Evolutionary conservation across 371 early-diverging fungal genomes (phyloP).

Genomic region (Thermomucor indicae-seudaticae): DNA sequence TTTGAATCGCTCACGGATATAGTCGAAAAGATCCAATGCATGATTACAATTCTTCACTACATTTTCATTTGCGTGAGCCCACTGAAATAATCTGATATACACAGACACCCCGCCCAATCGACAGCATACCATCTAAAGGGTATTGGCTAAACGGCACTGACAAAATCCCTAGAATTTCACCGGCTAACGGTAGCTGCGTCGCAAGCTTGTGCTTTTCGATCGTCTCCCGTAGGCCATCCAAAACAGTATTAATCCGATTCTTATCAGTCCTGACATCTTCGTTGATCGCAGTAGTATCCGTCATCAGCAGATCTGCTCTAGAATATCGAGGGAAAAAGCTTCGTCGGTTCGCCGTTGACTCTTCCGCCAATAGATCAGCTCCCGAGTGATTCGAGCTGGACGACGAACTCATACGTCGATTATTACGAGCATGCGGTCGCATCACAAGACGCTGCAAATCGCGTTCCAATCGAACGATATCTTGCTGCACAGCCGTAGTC

Average conservation of each 20-base stretch:
- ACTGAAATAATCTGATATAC: neutral
- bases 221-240: conserved; percentile 21
- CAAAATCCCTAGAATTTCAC: conserved; percentile 30
- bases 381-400: neutral
- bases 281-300: neutral
- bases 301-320: conserved; percentile 7
- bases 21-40: conserved; percentile 46
- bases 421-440: too few relatives aligned
- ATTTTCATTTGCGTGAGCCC: neutral
- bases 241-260: conserved; percentile 1
- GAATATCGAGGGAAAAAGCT: conserved; percentile 11
- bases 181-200: conserved; percentile 28
- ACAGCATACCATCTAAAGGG: conserved; percentile 21
- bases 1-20: conserved; percentile 32
- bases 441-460: conserved; percentile 30
- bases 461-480: conserved; percentile 39
- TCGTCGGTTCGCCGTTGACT: neutral
- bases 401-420: too few relatives aligned
- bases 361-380: neutral
- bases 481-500: conserved; percentile 42
- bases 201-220: conserved; percentile 33
- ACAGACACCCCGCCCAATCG: neutral
- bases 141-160: conserved; percentile 28
- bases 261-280: conserved; percentile 8
- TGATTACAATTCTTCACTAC: conserved; percentile 38